Percentiles rank a stretch among this genome's conserved stretches.
Conservation (phyloP, 805 yeast genomes). For the Kodamaea laetipori region DNA sequence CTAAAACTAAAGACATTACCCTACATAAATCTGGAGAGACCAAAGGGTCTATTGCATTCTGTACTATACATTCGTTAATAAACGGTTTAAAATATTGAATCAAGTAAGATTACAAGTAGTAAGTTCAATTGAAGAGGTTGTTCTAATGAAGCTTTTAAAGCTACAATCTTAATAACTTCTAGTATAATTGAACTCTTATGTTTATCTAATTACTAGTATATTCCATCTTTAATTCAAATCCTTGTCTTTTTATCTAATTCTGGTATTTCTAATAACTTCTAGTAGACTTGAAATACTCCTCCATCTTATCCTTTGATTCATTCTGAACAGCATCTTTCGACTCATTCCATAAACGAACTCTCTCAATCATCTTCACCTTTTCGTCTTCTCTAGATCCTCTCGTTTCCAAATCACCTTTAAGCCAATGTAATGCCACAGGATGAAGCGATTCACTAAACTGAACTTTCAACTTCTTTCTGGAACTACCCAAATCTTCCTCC, state of each 20-base stretch:
- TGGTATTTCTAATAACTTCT: constrained; percentile 34
- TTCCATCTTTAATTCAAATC: too few relatives aligned
- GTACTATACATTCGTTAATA: constrained; percentile 1
- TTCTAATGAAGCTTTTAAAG: too few relatives aligned
- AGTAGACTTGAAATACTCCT: constrained; percentile 54
- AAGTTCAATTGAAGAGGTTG: too few relatives aligned
- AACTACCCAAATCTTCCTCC: constrained; percentile 17
- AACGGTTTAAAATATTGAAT: background rate
- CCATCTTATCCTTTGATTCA: constrained; percentile 30
- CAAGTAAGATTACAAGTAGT: too few relatives aligned
- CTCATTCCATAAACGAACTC: constrained; percentile 58
- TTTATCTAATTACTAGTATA: too few relatives aligned
- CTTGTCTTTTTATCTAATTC: too few relatives aligned
- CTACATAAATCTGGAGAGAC: too few relatives aligned
- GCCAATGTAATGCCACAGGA: constrained; percentile 74
- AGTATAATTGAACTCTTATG: constrained; percentile 56
- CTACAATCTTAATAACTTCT: constrained; percentile 34
- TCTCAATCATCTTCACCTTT: constrained; percentile 36
- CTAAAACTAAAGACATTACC: too few relatives aligned
- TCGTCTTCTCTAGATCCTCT: constrained; percentile 59
- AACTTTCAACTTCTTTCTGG: constrained; percentile 33
- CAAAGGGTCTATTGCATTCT: background rate
- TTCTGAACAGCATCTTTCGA: constrained; percentile 48
- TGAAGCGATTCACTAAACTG: constrained; percentile 57
- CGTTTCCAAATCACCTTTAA: constrained; percentile 49